A percentile compares a stretch with the other conserved stretches of the same genome.
These are phyloP conservation scores for Russula earlei DNA, from an alignment of 768 basidiomycete species.

Conservation along the genomic window DNA sequence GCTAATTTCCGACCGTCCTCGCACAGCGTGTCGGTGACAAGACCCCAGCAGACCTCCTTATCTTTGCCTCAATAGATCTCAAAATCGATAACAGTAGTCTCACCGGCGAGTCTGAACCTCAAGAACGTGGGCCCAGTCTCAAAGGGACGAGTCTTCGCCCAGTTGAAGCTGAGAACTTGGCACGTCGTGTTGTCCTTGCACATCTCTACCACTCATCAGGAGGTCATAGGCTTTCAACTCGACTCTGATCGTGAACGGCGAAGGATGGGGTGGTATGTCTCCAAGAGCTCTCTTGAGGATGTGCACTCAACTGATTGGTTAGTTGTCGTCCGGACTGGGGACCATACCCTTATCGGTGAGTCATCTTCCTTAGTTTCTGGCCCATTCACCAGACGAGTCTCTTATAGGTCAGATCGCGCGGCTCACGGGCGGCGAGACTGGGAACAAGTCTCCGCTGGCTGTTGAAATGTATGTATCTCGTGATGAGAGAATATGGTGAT, in stretches of 20 bases:
- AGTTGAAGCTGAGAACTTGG: constrained; percentile 59
- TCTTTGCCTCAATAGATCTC: constrained; percentile 51
- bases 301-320: background rate
- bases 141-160: constrained; percentile 40
- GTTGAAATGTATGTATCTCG: constrained; percentile 46
- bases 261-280: constrained; percentile 54
- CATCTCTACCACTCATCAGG: background rate
- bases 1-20: background rate
- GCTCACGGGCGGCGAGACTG: constrained; percentile 53
- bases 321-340: constrained; percentile 61
- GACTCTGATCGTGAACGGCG: constrained; percentile 60
- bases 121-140: constrained; percentile 42
- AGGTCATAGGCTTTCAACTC: constrained; percentile 53
- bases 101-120: constrained; percentile 63
- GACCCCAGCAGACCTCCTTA: constrained; percentile 56
- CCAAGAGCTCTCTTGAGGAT: background rate
- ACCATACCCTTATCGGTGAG: constrained; percentile 54
- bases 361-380: background rate
- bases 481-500: too few species aligned
- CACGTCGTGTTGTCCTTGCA: constrained; percentile 21
- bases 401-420: constrained; percentile 53
- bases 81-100: constrained; percentile 66
- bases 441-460: constrained; percentile 56
- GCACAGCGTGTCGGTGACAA: constrained; percentile 56
- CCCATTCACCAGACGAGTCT: background rate